These are phyloP conservation scores for Chrysoporthe deuterocubensis DNA, from an alignment of 2,329 filamentous ascomycete species.

Conservation along the genomic window DNA sequence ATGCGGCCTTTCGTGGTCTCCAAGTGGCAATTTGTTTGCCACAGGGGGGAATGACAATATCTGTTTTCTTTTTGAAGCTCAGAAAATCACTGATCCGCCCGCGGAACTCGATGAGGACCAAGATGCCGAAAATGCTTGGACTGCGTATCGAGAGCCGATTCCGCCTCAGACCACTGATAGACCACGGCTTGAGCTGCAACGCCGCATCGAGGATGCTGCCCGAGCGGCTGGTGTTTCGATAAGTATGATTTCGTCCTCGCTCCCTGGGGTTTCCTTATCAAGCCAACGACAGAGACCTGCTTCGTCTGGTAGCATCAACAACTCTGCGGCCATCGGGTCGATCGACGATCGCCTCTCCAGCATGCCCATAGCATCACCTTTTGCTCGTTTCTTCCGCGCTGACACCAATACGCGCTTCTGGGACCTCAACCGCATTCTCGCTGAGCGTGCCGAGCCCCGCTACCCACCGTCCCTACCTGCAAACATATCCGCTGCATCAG, in stretches of 20 bases:
- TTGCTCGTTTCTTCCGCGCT: constrained; percentile 23
- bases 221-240: not conserved
- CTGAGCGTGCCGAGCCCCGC: constrained; percentile 19
- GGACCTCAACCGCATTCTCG: constrained; percentile 22
- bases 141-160: constrained; percentile 27
- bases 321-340: constrained; percentile 13
- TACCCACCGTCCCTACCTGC: constrained; percentile 20
- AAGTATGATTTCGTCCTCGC: not conserved
- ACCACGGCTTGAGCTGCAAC: constrained; percentile 8
- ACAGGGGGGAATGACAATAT: constrained; percentile 92
- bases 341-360: constrained; percentile 24
- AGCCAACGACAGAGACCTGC: constrained; percentile 11
- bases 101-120: constrained; percentile 8
- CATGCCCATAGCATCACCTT: constrained; percentile 11
- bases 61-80: constrained; percentile 78
- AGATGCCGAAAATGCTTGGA: constrained; percentile 14
- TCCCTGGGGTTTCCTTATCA: not conserved
- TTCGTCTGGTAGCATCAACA: constrained; percentile 14
- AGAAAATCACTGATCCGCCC: constrained; percentile 50
- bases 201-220: constrained; percentile 3
- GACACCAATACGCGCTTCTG: constrained; percentile 24
- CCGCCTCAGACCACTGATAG: constrained; percentile 14
- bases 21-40: constrained; percentile 75
- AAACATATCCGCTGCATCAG: constrained; percentile 16
- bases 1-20: constrained; percentile 89